A percentile compares a stretch with the other conserved stretches of the same genome.
phyloP scores from a whole-genome alignment of 257 asterid genomes.

The Lycium barbarum region DNA sequence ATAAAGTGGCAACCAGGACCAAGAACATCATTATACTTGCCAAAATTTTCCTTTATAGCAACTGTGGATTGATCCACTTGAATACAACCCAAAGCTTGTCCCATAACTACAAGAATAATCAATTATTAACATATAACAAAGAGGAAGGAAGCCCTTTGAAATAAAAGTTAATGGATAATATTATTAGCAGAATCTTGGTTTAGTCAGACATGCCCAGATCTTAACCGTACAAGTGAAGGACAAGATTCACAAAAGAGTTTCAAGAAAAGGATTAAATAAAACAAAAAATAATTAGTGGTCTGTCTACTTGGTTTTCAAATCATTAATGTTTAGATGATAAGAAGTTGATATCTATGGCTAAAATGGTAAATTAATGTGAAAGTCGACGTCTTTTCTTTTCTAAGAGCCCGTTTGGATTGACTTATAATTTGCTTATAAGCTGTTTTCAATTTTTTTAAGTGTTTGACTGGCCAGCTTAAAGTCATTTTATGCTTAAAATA shows the following conservation, averaged over 20 bases:
- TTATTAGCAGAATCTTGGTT: not conserved
- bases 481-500: no score
- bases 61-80: slow-evolving; percentile 43
- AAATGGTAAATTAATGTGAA: not conserved
- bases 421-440: no score
- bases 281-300: not conserved
- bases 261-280: not conserved
- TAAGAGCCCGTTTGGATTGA: no score
- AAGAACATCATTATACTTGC: slow-evolving; percentile 39
- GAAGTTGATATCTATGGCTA: not conserved
- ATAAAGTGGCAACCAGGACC: slow-evolving; percentile 43
- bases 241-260: not conserved
- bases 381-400: not conserved
- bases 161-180: not conserved
- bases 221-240: not conserved
- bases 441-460: no score
- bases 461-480: no score
- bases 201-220: not conserved
- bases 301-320: not conserved
- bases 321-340: not conserved
- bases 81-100: slow-evolving; percentile 44
- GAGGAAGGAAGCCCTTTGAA: not conserved
- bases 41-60: slow-evolving; percentile 39
- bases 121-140: not conserved
- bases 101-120: slow-evolving; percentile 29